Conservation (phyloP, 2,329 filamentous ascomycete genomes). For the Xylariaceae sp. region DNA sequence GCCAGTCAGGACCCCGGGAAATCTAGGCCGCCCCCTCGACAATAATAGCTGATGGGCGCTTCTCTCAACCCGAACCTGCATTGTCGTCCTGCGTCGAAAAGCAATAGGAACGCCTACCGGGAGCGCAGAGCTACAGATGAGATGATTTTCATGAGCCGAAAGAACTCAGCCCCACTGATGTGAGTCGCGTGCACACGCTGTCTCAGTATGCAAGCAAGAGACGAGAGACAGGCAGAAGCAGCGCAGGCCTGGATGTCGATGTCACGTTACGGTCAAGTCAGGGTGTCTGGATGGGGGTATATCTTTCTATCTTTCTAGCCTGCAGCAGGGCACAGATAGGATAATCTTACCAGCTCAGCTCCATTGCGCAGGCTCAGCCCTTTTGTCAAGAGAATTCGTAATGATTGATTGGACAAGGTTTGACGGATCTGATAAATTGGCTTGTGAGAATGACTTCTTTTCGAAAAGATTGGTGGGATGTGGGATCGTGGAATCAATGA, state of each 20-base stretch:
- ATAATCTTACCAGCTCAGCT: too few species aligned
- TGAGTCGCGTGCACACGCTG: background rate
- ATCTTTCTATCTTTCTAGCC: too few species aligned
- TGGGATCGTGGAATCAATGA: too few species aligned
- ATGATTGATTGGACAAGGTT: too few species aligned
- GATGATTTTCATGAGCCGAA: background rate
- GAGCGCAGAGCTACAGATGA: background rate
- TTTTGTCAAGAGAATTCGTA: too few species aligned
- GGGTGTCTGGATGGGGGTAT: too few species aligned
- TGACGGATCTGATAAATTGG: too few species aligned
- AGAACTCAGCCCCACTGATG: background rate
- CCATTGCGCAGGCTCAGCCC: too few species aligned
- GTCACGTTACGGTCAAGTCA: slow-evolving; percentile 17
- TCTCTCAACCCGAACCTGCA: background rate
- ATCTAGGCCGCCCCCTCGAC: slow-evolving; percentile 10
- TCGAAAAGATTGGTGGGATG: too few species aligned
- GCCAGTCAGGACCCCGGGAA: slow-evolving; percentile 4
- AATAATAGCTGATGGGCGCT: background rate
- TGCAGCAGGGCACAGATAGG: too few species aligned
- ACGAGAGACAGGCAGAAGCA: background rate
- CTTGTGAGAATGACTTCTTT: too few species aligned
- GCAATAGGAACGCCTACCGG: background rate
- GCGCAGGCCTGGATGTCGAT: background rate
- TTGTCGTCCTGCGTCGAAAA: slow-evolving; percentile 3
- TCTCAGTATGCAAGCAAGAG: background rate